Conservation (phyloP, 768 basidiomycete genomes). For the Russula sp. region DNA sequence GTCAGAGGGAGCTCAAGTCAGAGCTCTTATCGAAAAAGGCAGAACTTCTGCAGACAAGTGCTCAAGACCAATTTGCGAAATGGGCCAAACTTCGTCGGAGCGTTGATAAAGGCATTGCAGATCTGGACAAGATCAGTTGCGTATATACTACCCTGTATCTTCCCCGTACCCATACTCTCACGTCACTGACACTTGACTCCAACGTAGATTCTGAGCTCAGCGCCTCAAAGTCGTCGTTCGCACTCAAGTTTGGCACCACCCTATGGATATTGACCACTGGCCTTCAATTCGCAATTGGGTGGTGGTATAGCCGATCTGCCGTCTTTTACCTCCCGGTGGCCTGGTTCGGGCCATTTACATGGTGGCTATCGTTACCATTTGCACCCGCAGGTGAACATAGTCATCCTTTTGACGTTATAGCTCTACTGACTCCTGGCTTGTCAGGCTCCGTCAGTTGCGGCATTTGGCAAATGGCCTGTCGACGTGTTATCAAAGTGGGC, state of each 20-base stretch:
- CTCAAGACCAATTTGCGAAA: constrained; percentile 96
- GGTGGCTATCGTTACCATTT: constrained; percentile 87
- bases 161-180: background rate
- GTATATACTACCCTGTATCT: constrained; percentile 26
- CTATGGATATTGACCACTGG: constrained; percentile 88
- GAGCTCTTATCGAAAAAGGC: constrained; percentile 75
- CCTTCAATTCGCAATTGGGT: constrained; percentile 73
- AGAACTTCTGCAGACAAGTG: constrained; percentile 82
- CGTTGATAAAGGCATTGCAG: constrained; percentile 85
- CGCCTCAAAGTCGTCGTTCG: constrained; percentile 71
- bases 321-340: constrained; percentile 89
- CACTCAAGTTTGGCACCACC: constrained; percentile 60
- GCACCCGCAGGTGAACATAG: constrained; percentile 67
- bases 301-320: constrained; percentile 86
- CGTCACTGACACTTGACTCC: background rate
- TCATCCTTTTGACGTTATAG: constrained; percentile 1
- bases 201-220: constrained; percentile 64
- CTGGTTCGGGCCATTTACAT: constrained; percentile 84
- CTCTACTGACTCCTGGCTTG: background rate
- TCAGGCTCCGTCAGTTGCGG: constrained; percentile 88
- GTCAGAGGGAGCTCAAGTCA: constrained; percentile 67
- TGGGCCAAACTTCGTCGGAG: constrained; percentile 92
- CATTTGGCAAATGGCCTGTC: constrained; percentile 94
- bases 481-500: constrained; percentile 69
- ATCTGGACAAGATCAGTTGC: constrained; percentile 87